phyloP scores from a whole-genome alignment of 2,329 filamentous ascomycete genomes.

The Malbranchea cinnamomea region DNA sequence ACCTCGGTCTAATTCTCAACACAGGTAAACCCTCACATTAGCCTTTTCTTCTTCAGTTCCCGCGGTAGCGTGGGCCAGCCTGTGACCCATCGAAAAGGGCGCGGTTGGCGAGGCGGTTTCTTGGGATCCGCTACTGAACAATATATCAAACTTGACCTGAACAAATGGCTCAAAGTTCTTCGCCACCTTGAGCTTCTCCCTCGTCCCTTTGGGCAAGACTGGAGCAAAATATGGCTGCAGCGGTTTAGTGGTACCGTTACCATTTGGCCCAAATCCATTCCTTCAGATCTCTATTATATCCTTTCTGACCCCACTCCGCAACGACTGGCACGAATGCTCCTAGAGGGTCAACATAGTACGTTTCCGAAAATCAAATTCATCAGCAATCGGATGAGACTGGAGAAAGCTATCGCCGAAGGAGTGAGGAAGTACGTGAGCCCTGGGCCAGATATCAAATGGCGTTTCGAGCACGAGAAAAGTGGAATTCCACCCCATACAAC shows the following conservation, averaged over 20 bases:
- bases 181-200: slow-evolving; percentile 85
- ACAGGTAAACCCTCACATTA: slow-evolving; percentile 92
- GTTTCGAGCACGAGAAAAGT: slow-evolving; percentile 6
- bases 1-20: no score
- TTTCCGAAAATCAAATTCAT: slow-evolving; percentile 91
- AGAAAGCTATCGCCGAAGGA: slow-evolving; percentile 49
- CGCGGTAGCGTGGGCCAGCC: slow-evolving; percentile 82
- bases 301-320: slow-evolving; percentile 65
- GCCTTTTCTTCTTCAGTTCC: slow-evolving; percentile 96
- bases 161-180: slow-evolving; percentile 93
- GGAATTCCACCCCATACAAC: background rate
- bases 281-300: slow-evolving; percentile 73
- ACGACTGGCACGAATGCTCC: slow-evolving; percentile 73
- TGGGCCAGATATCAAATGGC: slow-evolving; percentile 14
- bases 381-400: slow-evolving; percentile 70
- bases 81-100: slow-evolving; percentile 82
- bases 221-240: slow-evolving; percentile 93
- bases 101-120: slow-evolving; percentile 92
- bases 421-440: slow-evolving; percentile 22
- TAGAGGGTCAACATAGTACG: slow-evolving; percentile 72
- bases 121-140: slow-evolving; percentile 84
- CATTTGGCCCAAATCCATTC: slow-evolving; percentile 75
- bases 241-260: slow-evolving; percentile 90
- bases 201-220: slow-evolving; percentile 82
- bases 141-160: slow-evolving; percentile 89